Percentiles rank a stretch among this genome's conserved stretches.
phyloP scores from a whole-genome alignment of 768 basidiomycete genomes.

The Asterophora lycoperdoides region DNA sequence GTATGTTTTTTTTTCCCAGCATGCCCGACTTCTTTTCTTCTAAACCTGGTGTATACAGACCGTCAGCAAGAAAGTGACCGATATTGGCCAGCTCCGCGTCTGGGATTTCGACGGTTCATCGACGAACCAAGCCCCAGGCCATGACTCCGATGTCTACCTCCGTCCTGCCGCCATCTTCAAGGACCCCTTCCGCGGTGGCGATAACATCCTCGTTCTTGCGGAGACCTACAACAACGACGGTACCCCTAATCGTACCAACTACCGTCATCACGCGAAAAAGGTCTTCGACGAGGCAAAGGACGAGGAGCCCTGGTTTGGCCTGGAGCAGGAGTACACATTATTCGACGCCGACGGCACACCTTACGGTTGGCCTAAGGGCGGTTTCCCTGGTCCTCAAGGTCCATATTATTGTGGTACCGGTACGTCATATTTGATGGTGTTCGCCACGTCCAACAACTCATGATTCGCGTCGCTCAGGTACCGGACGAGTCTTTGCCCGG shows the following conservation, averaged over 20 bases:
- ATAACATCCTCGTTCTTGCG: constrained; percentile 96
- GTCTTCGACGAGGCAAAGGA: constrained; percentile 91
- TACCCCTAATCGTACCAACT: constrained; percentile 95
- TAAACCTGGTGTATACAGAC: constrained; percentile 49
- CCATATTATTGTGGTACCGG: constrained; percentile 99
- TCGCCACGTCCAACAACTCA: neutral
- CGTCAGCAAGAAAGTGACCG: constrained; percentile 77
- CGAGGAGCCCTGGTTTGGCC: constrained; percentile 87
- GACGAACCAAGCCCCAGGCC: constrained; percentile 93
- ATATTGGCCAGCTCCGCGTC: constrained; percentile 87
- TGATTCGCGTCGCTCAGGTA: constrained; percentile 44
- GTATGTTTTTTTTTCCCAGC: constrained; percentile 40
- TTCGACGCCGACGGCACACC: constrained; percentile 90
- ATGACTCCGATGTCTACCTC: constrained; percentile 97
- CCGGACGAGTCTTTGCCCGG: constrained; percentile 97
- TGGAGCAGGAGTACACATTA: constrained; percentile 99
- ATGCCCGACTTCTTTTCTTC: neutral
- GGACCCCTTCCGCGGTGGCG: constrained; percentile 98
- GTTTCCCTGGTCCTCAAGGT: constrained; percentile 99
- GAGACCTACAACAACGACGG: constrained; percentile 99
- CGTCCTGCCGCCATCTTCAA: constrained; percentile 97
- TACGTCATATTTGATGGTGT: constrained; percentile 31
- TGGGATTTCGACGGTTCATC: constrained; percentile 99
- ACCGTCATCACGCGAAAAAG: constrained; percentile 91
- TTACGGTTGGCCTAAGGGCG: constrained; percentile 96